phyloP scores from a whole-genome alignment of 495 filamentous ascomycete genomes.

The Aspergillus cavernicola region DNA sequence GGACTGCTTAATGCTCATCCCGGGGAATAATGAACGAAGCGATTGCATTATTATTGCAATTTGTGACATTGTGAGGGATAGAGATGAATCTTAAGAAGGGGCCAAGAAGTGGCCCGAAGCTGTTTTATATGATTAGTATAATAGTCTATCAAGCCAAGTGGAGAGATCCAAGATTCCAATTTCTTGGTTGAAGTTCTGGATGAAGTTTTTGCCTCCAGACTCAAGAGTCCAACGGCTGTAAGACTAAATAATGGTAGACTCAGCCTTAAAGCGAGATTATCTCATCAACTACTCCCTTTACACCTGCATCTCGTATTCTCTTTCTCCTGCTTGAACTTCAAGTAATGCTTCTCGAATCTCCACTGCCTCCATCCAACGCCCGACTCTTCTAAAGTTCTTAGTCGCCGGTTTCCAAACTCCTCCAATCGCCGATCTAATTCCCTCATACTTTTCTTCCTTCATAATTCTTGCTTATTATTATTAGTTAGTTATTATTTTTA shows the following conservation, averaged over 20 bases:
- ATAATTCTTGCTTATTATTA: not conserved
- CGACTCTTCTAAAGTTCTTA: not conserved
- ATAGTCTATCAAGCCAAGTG: too few relatives aligned
- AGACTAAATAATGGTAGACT: not conserved
- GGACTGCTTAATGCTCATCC: not conserved
- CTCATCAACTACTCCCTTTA: not conserved
- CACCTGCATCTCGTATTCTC: not conserved
- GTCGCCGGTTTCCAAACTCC: not conserved
- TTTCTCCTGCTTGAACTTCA: not conserved
- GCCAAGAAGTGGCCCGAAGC: too few relatives aligned
- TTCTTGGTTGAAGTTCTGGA: not conserved
- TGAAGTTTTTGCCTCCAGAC: conserved; percentile 2
- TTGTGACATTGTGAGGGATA: too few relatives aligned
- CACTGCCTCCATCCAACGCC: not conserved
- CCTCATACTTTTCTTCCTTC: not conserved
- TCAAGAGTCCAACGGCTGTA: not conserved
- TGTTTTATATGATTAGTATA: too few relatives aligned
- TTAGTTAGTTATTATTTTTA: not conserved
- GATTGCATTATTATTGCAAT: too few relatives aligned
- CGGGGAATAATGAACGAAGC: not conserved
- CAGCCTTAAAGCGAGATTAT: conserved; percentile 4
- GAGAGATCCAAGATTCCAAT: not conserved
- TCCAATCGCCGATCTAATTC: not conserved
- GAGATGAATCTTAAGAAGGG: too few relatives aligned
- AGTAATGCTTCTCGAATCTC: not conserved